Evolutionary conservation across 1,284 basidiomycete genomes (phyloP), one percentile per base, ranked within the genome.

Genomic region (Sanghuangporus sanghuang): DNA sequence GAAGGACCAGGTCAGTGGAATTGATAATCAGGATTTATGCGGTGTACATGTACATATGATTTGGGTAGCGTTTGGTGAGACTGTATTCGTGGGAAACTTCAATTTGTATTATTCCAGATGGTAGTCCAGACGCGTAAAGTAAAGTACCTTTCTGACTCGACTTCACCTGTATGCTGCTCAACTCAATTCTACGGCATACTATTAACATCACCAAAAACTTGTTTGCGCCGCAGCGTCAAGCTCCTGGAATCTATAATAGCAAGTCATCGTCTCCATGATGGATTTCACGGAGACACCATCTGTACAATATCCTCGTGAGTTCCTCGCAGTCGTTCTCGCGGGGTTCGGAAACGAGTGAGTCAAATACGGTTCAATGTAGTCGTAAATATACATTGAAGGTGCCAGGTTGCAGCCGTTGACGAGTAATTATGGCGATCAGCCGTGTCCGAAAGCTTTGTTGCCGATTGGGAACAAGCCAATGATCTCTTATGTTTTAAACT

Each of bases 391-490:
- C 27, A 59, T 66, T 68, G 64, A 53, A 42, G 48, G n/a, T 56
- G 67, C 11, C 70, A 93, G 91, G 67, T 79, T 93, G 27, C 74
- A 81, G 57, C 91, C 92, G 1, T 75, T 93, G 57, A 91, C 89
- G 6, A 84, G 82, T 67, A 82, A 90, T 69, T 78, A 90, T 71
- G 87, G 87, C 57, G 89, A 90, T 59, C 86, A 86, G 64, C 83
- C 90, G 44, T 88, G 83, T 71, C 88, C 90, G 42, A 97, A 97
- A 73, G 90, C 93, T 5, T 77, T 97, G 8, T 79, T 97, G 38
- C 92, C 94, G 2, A 84, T 97, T 44, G 93, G 86, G 35, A 96
- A 96, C 71, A 90, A 83, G 68, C 92, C 93, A 0, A 87, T 97
- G 77, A 81, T 97, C 66, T 92, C 95, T 72, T 91, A 92, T 69